These are phyloP conservation scores for Mycosphaerella sp. DNA, from an alignment of 2,329 filamentous ascomycete species.

Conservation along the genomic window DNA sequence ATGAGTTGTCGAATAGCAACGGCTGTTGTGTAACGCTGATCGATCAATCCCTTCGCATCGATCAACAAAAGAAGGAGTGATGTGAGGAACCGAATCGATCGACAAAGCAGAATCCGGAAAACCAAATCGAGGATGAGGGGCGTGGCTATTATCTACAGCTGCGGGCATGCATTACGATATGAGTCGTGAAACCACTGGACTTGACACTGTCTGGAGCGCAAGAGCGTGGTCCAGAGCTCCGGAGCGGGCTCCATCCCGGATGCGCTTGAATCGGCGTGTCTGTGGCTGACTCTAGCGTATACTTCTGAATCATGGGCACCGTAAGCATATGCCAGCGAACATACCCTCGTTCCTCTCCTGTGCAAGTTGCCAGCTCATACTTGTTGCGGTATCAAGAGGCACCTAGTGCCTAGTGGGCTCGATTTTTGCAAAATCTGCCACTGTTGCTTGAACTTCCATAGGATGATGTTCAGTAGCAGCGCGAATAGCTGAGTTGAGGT, in stretches of 20 bases:
- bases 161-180: background rate
- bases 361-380: background rate
- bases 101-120: background rate
- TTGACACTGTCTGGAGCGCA: constrained; percentile 1
- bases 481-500: too few relatives aligned
- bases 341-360: background rate
- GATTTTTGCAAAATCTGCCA: background rate
- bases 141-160: background rate
- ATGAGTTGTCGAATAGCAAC: constrained; percentile 8
- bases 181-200: background rate
- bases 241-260: background rate
- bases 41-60: background rate
- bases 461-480: too few relatives aligned
- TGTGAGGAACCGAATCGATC: background rate
- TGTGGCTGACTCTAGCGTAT: constrained; percentile 3
- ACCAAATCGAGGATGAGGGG: constrained; percentile 5
- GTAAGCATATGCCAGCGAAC: background rate
- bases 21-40: background rate
- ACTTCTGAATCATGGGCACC: background rate
- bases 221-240: constrained; percentile 4
- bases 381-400: background rate
- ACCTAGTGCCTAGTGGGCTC: too few relatives aligned
- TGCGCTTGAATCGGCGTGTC: background rate
- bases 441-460: too few relatives aligned
- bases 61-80: background rate